These are phyloP conservation scores for Sporothrix globosa DNA, from an alignment of 2,329 filamentous ascomycete species.

Conservation along the genomic window DNA sequence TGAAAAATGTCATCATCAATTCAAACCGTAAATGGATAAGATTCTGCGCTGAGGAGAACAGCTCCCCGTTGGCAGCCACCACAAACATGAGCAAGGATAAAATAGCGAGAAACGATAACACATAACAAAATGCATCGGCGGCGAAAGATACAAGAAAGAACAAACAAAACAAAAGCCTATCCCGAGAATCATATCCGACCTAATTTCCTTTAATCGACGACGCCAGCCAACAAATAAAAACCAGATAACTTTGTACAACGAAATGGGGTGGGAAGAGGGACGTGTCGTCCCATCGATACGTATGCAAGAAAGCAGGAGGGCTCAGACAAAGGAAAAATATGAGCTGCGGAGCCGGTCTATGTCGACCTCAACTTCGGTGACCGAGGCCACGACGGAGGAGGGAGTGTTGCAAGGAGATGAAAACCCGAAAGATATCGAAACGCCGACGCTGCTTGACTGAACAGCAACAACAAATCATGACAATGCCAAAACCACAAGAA, in stretches of 20 bases:
- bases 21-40: neutral
- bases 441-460: slow-evolving; percentile 10
- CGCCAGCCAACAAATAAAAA: slow-evolving; percentile 17
- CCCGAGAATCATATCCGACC: slow-evolving; percentile 7
- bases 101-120: neutral
- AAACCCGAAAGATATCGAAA: slow-evolving; percentile 4
- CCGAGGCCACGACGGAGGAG: neutral
- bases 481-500: neutral
- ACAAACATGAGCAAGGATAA: slow-evolving; percentile 3
- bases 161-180: slow-evolving; percentile 4
- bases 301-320: neutral
- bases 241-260: slow-evolving; percentile 23
- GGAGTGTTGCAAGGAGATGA: neutral
- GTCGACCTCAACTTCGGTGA: neutral
- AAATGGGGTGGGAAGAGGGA: neutral
- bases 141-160: neutral
- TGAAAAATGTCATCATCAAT: slow-evolving; percentile 27
- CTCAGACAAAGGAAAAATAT: slow-evolving; percentile 17
- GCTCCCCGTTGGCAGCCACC: neutral
- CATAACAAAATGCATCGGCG: neutral
- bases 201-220: slow-evolving; percentile 14
- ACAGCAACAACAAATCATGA: neutral
- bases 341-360: slow-evolving; percentile 21
- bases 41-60: neutral
- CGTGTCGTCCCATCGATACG: neutral